These are phyloP conservation scores for Arabis hirsuta DNA, from an alignment of 345 rosid species.

Conservation along the genomic window DNA sequence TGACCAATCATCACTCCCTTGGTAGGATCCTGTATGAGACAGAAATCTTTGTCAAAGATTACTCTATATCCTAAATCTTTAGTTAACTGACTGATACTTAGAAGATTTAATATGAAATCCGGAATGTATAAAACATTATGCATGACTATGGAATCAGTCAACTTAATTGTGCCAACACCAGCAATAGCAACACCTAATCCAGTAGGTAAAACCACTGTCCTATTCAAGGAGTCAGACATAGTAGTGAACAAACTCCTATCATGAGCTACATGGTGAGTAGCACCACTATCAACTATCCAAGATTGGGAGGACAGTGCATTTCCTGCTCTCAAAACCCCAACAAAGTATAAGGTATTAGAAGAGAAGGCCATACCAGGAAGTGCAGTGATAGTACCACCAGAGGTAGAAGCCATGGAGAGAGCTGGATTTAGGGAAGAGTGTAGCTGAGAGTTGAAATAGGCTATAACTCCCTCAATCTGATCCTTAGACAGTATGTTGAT, in stretches of 20 bases:
- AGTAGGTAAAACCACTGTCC: not conserved
- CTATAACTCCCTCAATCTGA: not conserved
- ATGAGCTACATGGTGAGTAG: not conserved
- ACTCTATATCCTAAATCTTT: not conserved
- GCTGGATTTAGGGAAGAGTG: too few relatives aligned
- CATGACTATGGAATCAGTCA: not conserved
- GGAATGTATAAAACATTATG: not conserved
- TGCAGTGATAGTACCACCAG: not conserved
- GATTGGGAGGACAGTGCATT: not conserved
- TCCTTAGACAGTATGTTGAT: too few relatives aligned
- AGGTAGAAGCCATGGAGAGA: not conserved
- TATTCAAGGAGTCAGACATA: not conserved
- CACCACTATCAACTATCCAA: not conserved
- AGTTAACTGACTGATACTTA: not conserved
- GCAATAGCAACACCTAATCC: too few relatives aligned
- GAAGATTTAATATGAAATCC: not conserved
- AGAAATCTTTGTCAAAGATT: not conserved
- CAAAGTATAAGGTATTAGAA: not conserved
- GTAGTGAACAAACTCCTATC: not conserved
- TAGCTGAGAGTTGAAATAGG: not conserved
- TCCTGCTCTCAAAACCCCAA: not conserved
- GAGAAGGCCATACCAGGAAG: not conserved
- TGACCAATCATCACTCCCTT: conserved; percentile 3
- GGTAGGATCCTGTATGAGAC: not conserved
- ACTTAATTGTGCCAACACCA: not conserved